A percentile compares a stretch with the other conserved stretches of the same genome.
phyloP scores from a whole-genome alignment of 306 rosid genomes.

The Hippophae tibetana region DNA sequence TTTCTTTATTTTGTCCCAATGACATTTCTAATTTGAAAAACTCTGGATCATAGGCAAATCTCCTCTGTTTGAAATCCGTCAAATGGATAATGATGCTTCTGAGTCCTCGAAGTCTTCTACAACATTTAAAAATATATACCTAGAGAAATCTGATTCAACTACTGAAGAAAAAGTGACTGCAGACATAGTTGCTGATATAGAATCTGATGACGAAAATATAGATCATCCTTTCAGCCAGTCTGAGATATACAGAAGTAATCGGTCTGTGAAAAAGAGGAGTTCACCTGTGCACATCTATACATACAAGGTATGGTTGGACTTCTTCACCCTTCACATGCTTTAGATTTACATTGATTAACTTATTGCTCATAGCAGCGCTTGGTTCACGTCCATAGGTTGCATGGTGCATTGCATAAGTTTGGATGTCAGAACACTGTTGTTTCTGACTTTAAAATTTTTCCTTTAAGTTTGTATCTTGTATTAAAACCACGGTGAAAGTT shows the following conservation, averaged over 20 bases:
- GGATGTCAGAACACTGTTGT: no score
- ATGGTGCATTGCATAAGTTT: no score
- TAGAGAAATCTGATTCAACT: slow-evolving; percentile 28
- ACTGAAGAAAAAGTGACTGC: slow-evolving; percentile 2
- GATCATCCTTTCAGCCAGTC: slow-evolving; percentile 34
- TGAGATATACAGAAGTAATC: slow-evolving; percentile 26
- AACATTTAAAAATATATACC: slow-evolving; percentile 25
- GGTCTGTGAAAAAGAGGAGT: slow-evolving; percentile 42
- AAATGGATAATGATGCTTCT: slow-evolving; percentile 38
- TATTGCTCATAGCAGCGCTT: no score
- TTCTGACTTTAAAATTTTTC: no score
- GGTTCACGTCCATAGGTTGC: no score
- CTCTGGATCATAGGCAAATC: slow-evolving; percentile 45
- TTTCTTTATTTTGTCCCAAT: background rate
- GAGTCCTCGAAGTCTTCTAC: slow-evolving; percentile 40
- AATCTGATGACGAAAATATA: slow-evolving; percentile 38
- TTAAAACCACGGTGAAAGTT: background rate
- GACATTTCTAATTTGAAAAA: slow-evolving; percentile 4
- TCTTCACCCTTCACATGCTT: background rate
- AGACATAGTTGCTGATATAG: slow-evolving; percentile 28
- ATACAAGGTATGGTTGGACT: slow-evolving; percentile 51
- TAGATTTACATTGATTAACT: no score
- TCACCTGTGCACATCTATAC: slow-evolving; percentile 68
- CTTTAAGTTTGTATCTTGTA: no score
- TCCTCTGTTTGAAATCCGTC: slow-evolving; percentile 80